Percentiles rank a stretch among this genome's conserved stretches.
These are phyloP conservation scores for Halteria grandinella DNA, from an alignment of 73 alveolate genomes.

Conservation along the genomic window DNA sequence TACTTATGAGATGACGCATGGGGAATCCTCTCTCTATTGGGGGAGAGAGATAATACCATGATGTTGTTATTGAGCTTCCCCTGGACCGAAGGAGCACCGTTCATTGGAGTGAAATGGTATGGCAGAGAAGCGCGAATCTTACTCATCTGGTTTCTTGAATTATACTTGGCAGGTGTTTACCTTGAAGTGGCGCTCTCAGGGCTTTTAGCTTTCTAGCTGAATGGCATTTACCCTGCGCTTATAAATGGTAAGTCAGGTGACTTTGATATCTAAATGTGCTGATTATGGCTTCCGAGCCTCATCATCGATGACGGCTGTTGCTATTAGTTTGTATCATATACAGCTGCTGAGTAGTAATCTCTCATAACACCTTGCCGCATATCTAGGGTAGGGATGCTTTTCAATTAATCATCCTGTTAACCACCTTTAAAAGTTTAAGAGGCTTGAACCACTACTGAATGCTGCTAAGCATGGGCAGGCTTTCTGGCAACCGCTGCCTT, in stretches of 20 bases:
- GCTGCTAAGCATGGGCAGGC: too few relatives aligned
- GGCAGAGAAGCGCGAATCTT: conserved; percentile 28
- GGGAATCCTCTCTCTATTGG: not conserved
- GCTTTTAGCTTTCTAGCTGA: not conserved
- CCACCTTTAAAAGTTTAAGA: too few relatives aligned
- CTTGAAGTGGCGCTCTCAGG: not conserved
- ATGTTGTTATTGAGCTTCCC: conserved; percentile 15
- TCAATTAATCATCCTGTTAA: too few relatives aligned
- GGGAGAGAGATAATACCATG: not conserved
- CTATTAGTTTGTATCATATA: too few relatives aligned
- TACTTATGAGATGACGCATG: not conserved
- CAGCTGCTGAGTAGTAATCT: too few relatives aligned
- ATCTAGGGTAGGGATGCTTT: too few relatives aligned
- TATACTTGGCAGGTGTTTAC: not conserved
- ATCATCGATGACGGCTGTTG: not conserved
- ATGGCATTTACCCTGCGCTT: not conserved
- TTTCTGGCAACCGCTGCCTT: too few relatives aligned
- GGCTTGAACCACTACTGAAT: too few relatives aligned
- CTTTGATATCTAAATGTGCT: not conserved
- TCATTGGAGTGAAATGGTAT: conserved; percentile 32
- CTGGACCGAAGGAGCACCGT: conserved; percentile 49
- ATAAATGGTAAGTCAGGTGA: not conserved
- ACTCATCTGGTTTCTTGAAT: not conserved
- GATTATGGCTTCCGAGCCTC: conserved; percentile 1
- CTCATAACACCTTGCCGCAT: too few relatives aligned